Evolutionary conservation across 2,329 filamentous ascomycete genomes (phyloP).

Genomic region (Aureobasidium sp.): DNA sequence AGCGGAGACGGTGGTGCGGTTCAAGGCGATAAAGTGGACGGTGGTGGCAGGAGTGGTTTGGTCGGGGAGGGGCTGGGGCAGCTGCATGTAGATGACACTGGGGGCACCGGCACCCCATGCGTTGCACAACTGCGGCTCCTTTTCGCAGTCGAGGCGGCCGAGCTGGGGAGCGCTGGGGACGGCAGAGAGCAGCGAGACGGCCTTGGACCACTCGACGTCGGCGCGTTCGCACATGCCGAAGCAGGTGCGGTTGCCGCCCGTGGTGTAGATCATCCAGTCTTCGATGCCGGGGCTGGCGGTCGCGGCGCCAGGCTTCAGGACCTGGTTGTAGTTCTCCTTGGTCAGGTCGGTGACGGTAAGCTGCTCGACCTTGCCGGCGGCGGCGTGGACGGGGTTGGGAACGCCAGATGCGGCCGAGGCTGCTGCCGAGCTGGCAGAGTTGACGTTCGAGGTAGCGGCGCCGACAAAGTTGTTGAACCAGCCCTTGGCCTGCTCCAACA

Average conservation of each 20-base stretch:
- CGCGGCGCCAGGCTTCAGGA: slow-evolving; percentile 56
- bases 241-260: slow-evolving; percentile 73
- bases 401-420: slow-evolving; percentile 36
- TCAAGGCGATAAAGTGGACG: slow-evolving; percentile 59
- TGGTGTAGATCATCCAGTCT: slow-evolving; percentile 70
- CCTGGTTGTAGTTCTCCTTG: slow-evolving; percentile 63
- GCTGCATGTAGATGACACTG: slow-evolving; percentile 57
- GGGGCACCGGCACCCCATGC: slow-evolving; percentile 61
- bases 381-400: slow-evolving; percentile 41
- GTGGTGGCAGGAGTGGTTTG: slow-evolving; percentile 58
- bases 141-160: slow-evolving; percentile 65
- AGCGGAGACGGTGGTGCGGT: slow-evolving; percentile 60
- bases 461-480: slow-evolving; percentile 50
- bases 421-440: slow-evolving; percentile 26
- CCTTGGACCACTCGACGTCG: slow-evolving; percentile 53
- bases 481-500: slow-evolving; percentile 55
- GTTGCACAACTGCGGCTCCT: slow-evolving; percentile 68
- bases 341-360: slow-evolving; percentile 53
- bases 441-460: slow-evolving; percentile 46
- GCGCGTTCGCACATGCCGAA: slow-evolving; percentile 60
- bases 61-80: slow-evolving; percentile 54
- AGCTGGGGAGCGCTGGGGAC: slow-evolving; percentile 59
- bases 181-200: slow-evolving; percentile 48
- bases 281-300: slow-evolving; percentile 54
- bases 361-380: slow-evolving; percentile 41